Base-by-base conservation (phyloP, 331 rosid genomes). In the Ulmus americana region DNA sequence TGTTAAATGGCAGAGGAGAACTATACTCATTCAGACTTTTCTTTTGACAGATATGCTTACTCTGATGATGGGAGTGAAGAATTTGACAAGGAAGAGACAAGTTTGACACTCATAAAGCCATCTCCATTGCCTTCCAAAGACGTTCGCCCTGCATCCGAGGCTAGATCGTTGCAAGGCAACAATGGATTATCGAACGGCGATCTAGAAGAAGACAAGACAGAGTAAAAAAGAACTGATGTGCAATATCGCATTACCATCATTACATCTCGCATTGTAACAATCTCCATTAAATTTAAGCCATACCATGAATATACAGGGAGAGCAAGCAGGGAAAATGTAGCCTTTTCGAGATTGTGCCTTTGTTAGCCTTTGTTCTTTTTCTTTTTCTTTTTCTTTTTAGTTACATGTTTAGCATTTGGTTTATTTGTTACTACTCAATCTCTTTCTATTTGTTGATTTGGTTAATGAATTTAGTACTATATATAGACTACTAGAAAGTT, bases 181-280 rank as follows among this genome's bases (percentile, higher is more conserved):
- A 83, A 80, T 39, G 86, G 80, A 59, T 14, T 54, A 45, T 71
- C 83, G 43, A 80, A 80, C 70, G 95, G 74, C 18, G 87, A 84
- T 76, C 64, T 82, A 59, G 97, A 85, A 82, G 99, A 90, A 78
- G 95, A 88, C 78, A 94, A 94, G 80, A 87, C 83, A 61, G 95
- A 81, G 74, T 92, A 76, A 68, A 69, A 56, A 16, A 64, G 60
- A 75, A 70, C 55, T 18, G 67, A 69, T 61, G 53, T 60, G 14
- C 63, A 28, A 2, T 28, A 28, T 28, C 51, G 74, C 59, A 64
- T 55, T 70, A 52, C 71, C 58, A 60, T 61, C 73, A 8, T 28
- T 28, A 3, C 35, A 28, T 28, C 35, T 28, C 35, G 35, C 35
- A 28, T 65, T 75, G 71, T 70, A 73, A 61, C 58, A 16, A 46